phyloP scores from a whole-genome alignment of 805 yeast species.

The Spathaspora passalidarum region DNA sequence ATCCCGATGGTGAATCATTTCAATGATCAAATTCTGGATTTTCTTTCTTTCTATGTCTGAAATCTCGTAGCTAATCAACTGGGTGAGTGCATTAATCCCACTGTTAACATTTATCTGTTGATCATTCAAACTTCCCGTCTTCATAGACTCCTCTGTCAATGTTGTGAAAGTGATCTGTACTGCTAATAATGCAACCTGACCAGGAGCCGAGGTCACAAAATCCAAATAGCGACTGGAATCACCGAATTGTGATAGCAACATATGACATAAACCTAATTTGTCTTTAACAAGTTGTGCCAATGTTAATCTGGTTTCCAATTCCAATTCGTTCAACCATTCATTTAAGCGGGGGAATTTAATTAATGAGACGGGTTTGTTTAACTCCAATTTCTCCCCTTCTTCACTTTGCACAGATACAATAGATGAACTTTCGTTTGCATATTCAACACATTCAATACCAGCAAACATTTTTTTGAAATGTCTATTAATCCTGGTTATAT shows the following conservation, averaged over 20 bases:
- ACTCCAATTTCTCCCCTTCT: conserved; percentile 57
- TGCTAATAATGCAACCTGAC: conserved; percentile 55
- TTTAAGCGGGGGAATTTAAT: conserved; percentile 41
- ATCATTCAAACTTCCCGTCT: not conserved
- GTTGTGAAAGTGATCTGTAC: conserved; percentile 58
- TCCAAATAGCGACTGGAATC: conserved; percentile 6
- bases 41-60: conserved; percentile 36
- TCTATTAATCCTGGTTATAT: conserved; percentile 46
- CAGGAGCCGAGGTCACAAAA: conserved; percentile 44
- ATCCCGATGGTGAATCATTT: conserved; percentile 57
- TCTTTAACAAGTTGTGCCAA: conserved; percentile 33
- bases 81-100: conserved; percentile 26
- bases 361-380: conserved; percentile 44
- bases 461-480: conserved; percentile 71
- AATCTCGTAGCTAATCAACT: conserved; percentile 17
- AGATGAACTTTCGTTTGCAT: conserved; percentile 25
- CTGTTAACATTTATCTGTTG: conserved; percentile 5
- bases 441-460: conserved; percentile 50
- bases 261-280: conserved; percentile 22
- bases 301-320: conserved; percentile 48
- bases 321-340: conserved; percentile 65
- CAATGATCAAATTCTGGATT: conserved; percentile 62
- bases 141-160: conserved; percentile 29
- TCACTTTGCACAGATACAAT: conserved; percentile 55
- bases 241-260: not conserved